Evolutionary conservation across 345 rosid genomes (phyloP).

Genomic region (Microthlaspi erraticum): DNA sequence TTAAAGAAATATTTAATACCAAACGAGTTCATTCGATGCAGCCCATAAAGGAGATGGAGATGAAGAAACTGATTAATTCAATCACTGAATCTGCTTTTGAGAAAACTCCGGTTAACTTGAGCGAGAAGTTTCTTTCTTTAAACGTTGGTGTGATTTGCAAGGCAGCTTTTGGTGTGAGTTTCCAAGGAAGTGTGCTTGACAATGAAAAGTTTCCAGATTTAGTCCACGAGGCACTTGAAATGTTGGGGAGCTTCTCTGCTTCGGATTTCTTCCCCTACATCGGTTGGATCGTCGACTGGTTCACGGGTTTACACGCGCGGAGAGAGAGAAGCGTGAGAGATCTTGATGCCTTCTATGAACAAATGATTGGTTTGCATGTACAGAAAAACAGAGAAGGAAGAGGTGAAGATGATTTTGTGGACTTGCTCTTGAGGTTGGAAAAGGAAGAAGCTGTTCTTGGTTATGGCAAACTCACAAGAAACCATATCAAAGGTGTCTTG

Average conservation of each 20-base stretch:
- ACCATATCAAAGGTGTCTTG: slow-evolving; percentile 41
- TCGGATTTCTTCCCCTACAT: slow-evolving; percentile 43
- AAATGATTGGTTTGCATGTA: slow-evolving; percentile 53
- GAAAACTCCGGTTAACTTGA: slow-evolving; percentile 38
- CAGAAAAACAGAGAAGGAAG: slow-evolving; percentile 31
- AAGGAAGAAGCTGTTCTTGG: slow-evolving; percentile 43
- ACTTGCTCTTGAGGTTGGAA: slow-evolving; percentile 50
- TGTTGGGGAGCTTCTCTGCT: slow-evolving; percentile 47
- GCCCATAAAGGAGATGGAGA: slow-evolving; percentile 45
- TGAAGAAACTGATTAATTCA: slow-evolving; percentile 40
- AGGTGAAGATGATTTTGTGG: slow-evolving; percentile 41
- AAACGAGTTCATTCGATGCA: slow-evolving; percentile 29
- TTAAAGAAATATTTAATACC: slow-evolving; percentile 39
- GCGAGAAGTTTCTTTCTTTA: slow-evolving; percentile 41
- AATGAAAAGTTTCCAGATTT: slow-evolving; percentile 40
- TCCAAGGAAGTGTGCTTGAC: slow-evolving; percentile 40
- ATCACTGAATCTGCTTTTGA: slow-evolving; percentile 40
- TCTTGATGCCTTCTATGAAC: slow-evolving; percentile 43
- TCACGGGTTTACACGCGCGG: slow-evolving; percentile 39
- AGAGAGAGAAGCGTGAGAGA: slow-evolving; percentile 43
- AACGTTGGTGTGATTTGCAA: slow-evolving; percentile 39
- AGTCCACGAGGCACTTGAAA: slow-evolving; percentile 41
- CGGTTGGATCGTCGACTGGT: slow-evolving; percentile 54
- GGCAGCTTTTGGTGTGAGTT: slow-evolving; percentile 45
- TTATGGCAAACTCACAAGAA: slow-evolving; percentile 40